These are phyloP conservation scores for Trypanosoma platydactyli DNA, from an alignment of 208 protist species.

Conservation along the genomic window DNA sequence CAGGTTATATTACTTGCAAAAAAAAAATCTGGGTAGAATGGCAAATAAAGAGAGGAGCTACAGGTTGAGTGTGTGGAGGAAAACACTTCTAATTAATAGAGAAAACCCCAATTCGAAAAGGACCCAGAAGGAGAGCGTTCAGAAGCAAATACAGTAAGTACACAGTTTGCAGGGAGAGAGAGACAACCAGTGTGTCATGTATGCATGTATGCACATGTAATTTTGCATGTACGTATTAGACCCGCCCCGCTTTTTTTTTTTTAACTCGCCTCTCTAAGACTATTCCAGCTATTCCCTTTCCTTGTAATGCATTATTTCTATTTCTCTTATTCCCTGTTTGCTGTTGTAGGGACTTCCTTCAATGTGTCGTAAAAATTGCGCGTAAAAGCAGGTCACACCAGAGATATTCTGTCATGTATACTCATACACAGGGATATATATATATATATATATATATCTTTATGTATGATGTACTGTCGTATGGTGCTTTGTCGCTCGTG, in stretches of 20 bases:
- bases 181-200: conserved; percentile 5
- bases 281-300: background rate
- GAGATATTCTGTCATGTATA: no score
- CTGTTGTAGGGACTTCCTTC: background rate
- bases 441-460: no score
- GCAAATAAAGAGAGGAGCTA: background rate
- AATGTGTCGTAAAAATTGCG: background rate
- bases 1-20: background rate
- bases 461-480: no score
- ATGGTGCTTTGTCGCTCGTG: no score
- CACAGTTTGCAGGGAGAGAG: conserved; percentile 13
- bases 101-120: background rate
- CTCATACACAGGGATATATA: no score
- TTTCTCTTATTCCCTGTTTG: conserved; percentile 3
- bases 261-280: background rate
- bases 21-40: background rate
- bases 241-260: conserved; percentile 4
- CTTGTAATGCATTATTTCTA: conserved; percentile 5
- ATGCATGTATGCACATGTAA: conserved; percentile 16
- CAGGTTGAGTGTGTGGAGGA: background rate
- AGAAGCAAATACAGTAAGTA: conserved; percentile 11
- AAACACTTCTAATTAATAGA: background rate
- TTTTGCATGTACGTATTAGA: background rate
- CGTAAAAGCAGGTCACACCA: no score
- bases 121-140: background rate